phyloP scores from a whole-genome alignment of 176 grass and related monocot genomes.

The Typha latifolia region DNA sequence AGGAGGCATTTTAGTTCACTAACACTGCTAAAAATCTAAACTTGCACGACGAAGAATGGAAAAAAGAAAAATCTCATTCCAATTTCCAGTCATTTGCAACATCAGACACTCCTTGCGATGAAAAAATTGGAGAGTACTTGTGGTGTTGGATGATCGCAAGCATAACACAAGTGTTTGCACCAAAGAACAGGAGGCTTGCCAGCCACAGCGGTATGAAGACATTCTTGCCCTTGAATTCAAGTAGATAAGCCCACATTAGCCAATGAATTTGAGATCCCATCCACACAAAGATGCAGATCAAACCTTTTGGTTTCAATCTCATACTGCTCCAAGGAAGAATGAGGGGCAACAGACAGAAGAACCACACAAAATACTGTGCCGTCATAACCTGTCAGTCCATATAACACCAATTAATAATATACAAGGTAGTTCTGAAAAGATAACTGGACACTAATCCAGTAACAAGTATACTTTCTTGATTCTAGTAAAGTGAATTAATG shows the following conservation, averaged over 20 bases:
- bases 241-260: slow-evolving; percentile 90
- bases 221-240: slow-evolving; percentile 81
- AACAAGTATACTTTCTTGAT: no score
- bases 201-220: slow-evolving; percentile 73
- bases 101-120: not conserved
- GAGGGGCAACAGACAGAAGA: slow-evolving; percentile 80
- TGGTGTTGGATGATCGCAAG: slow-evolving; percentile 66
- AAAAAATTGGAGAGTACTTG: slow-evolving; percentile 45
- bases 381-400: slow-evolving; percentile 44
- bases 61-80: slow-evolving; percentile 14
- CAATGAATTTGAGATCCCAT: slow-evolving; percentile 88
- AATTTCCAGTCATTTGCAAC: slow-evolving; percentile 26
- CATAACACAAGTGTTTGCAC: slow-evolving; percentile 55
- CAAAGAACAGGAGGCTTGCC: slow-evolving; percentile 69
- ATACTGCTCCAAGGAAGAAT: slow-evolving; percentile 79
- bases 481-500: no score
- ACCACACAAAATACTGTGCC: slow-evolving; percentile 91
- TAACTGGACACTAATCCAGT: no score
- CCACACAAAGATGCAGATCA: slow-evolving; percentile 58
- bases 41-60: not conserved
- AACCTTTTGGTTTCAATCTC: slow-evolving; percentile 64
- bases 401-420: not conserved
- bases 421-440: no score
- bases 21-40: no score
- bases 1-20: no score